Base-by-base conservation (phyloP, 1,139 yeast species). In the Blastobotrys persicus region DNA sequence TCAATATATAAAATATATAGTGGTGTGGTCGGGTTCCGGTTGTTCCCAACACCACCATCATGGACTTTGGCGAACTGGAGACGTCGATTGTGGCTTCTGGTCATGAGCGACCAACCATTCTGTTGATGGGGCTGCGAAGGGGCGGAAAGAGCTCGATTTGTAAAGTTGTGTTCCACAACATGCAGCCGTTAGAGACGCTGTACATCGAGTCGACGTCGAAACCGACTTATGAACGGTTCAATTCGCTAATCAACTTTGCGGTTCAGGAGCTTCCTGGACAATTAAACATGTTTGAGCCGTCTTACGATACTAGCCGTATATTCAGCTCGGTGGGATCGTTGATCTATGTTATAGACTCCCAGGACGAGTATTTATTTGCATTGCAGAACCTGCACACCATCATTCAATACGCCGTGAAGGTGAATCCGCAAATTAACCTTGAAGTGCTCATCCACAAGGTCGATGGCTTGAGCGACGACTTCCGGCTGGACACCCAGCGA, bases 261-360 rank as follows among this genome's bases (percentile, higher is more conserved):
- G 92, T 92, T n/a, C 88, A 89, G 85, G 98, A 92, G 65, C 73
- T 92, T 26, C 98, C 98, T 0, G 98, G 98, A 1, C 98, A 92
- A 67, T 70, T 91, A 55, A 88, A 89, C 64, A 81, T 88, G 63
- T 88, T 88, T 65, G 96, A 89, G 60, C 92, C 95, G 3, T 66
- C 73, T 7, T 66, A 73, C 26, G 97, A 91, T 61, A 80, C 88
- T 13, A 91, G 85, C 55, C 73, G 84, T 53, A 70, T 87, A 39
- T 91, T 91, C 63, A 77, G 85, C 46, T 83, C 85, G 47, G 89
- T 89, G 23, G 96, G 96, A n/a, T 95, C 97, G 0, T 75, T 92
- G 43, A 94, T 92, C 1, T 92, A 92, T 64, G 97, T 92, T 40
- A 89, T 92, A 54, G 98, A 92, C 53, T 59, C 66, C 45, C 97